Percentiles rank a stretch among this genome's conserved stretches.
phyloP scores from a whole-genome alignment of 495 filamentous ascomycete species.

The Echria macrotheca region DNA sequence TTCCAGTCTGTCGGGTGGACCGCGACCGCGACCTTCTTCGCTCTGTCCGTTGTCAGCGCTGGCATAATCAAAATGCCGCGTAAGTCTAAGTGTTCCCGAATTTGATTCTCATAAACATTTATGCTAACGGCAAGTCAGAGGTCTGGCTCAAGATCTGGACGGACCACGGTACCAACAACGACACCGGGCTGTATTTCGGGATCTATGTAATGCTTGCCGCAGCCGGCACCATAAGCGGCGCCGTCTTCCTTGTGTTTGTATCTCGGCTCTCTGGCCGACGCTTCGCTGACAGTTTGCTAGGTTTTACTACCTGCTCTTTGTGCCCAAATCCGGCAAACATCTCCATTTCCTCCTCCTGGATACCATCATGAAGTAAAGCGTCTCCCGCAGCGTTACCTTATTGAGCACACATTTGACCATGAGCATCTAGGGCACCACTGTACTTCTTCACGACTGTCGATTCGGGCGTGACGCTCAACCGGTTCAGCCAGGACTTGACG shows the following conservation, averaged over 20 bases:
- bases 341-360: neutral
- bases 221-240: neutral
- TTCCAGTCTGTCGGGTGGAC: neutral
- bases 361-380: neutral
- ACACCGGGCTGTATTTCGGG: neutral
- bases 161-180: neutral
- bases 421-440: neutral
- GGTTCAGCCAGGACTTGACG: neutral
- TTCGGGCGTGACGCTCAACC: neutral
- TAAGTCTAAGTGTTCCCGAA: no score
- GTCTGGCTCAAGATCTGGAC: constrained; percentile 2
- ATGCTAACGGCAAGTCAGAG: no score
- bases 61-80: neutral
- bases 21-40: neutral
- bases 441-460: constrained; percentile 1
- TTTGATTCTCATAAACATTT: no score
- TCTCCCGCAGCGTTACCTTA: neutral
- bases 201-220: neutral
- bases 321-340: neutral
- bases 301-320: neutral
- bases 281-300: neutral
- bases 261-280: neutral
- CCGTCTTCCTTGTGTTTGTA: neutral
- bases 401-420: neutral
- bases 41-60: neutral